These are phyloP conservation scores for Fusarium incarnatum DNA, from an alignment of 2,329 filamentous ascomycete genomes.

Conservation along the genomic window DNA sequence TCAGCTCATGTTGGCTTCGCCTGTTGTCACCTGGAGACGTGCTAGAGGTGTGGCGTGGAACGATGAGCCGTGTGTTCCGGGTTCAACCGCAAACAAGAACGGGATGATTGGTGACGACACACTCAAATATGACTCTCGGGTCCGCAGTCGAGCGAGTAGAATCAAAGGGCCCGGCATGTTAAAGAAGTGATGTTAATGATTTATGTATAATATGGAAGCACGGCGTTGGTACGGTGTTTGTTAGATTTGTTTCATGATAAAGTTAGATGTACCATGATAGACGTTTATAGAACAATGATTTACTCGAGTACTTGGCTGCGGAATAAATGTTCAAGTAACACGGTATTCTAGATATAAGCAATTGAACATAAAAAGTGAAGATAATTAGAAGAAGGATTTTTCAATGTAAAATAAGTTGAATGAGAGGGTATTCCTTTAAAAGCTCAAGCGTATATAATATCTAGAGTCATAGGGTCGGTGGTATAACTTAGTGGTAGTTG, in stretches of 20 bases:
- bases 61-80: slow-evolving; percentile 30
- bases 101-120: slow-evolving; percentile 33
- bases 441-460: too few species aligned
- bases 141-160: slow-evolving; percentile 36
- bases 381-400: too few species aligned
- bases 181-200: slow-evolving; percentile 10
- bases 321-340: not conserved
- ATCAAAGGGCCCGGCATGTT: slow-evolving; percentile 36
- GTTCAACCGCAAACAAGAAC: slow-evolving; percentile 35
- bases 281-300: slow-evolving; percentile 4
- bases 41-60: slow-evolving; percentile 35
- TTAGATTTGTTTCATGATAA: not conserved
- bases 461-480: too few species aligned
- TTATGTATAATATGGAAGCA: slow-evolving; percentile 9
- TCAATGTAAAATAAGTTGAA: too few species aligned
- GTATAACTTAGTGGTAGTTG: too few species aligned
- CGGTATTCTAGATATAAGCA: too few species aligned
- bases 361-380: too few species aligned
- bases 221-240: not conserved
- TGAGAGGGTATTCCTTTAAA: too few species aligned
- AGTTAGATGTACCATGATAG: not conserved
- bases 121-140: slow-evolving; percentile 32
- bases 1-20: slow-evolving; percentile 62
- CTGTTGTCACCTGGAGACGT: slow-evolving; percentile 63
- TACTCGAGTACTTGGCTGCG: not conserved